Conservation (phyloP, 495 filamentous ascomycete genomes). For the Clavariopsis aquatica region DNA sequence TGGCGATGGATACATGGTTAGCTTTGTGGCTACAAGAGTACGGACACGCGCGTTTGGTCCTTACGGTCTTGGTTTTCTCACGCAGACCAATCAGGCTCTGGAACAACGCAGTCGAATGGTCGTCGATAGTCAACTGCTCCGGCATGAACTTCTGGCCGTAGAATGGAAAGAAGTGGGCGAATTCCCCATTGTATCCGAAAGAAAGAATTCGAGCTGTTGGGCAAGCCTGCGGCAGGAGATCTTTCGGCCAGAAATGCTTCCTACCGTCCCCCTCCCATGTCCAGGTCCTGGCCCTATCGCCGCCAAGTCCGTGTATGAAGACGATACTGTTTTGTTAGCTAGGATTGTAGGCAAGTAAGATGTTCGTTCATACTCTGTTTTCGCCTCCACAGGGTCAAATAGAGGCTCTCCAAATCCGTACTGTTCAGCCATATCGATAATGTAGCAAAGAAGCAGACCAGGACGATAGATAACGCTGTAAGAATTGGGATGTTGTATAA, state of each 20-base stretch:
- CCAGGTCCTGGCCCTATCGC: conserved; percentile 20
- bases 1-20: not conserved
- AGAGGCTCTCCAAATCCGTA: conserved; percentile 18
- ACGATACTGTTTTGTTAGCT: conserved; percentile 24
- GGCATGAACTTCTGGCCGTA: not conserved
- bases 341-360: not conserved
- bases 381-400: conserved; percentile 11
- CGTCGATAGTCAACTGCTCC: not conserved
- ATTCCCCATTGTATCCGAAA: conserved; percentile 3
- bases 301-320: conserved; percentile 24
- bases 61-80: conserved; percentile 2
- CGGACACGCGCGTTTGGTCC: not conserved
- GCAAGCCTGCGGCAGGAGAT: conserved; percentile 16
- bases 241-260: conserved; percentile 17
- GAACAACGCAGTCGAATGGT: not conserved
- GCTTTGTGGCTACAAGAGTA: not conserved
- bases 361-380: conserved; percentile 15
- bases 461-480: too few species aligned
- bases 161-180: conserved; percentile 5
- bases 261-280: conserved; percentile 11
- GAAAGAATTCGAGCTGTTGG: conserved; percentile 25
- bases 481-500: too few species aligned
- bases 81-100: not conserved
- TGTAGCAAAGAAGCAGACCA: too few species aligned
- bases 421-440: too few species aligned